Evolutionary conservation across 2,329 filamentous ascomycete species (phyloP), one percentile per base, ranked within the genome.

Genomic region (Nigrospora osmanthi): DNA sequence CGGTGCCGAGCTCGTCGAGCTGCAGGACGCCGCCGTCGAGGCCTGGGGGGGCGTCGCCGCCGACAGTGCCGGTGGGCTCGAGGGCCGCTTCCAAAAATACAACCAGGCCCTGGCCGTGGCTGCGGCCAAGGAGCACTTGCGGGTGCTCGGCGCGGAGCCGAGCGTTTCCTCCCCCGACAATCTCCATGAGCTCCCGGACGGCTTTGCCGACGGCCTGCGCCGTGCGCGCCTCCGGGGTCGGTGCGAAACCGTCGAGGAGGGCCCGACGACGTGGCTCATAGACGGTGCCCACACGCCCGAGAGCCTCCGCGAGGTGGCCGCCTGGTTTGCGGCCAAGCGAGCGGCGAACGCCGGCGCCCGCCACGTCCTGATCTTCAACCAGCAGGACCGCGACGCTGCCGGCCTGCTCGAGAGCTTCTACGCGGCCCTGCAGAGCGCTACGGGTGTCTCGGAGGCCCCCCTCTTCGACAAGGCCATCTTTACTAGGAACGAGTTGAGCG

Each of bases 221-320:
- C 60, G 73, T 43, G 85, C 88, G 1, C 76, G 72, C 3, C 77
- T 90, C 52, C 76, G 85, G 36, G 42, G 42, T 17, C 16, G 42
- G 14, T 44, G 42, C 35, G 42, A 44, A 13, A 44, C 42, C 35
- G 35, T 30, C 12, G 16, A 14, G 90, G 90, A 1, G 76, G 63
- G 65, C 3, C 69, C 73, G 28, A 63, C 87, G 11, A 73, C 73
- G 14, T 95, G 90, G 89, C 81, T 85, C 52, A 79, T 95, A 14
- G 90, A 96, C 56, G 89, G 90, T 3, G 90, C 87, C 2, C 90
- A 96, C 60, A 96, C 90, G 0, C 71, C 82, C 17, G 89, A 95
- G 54, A 94, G 88, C 54, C 80, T 96, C 50, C 74, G 80, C 43
- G 75, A 87, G 36, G 85, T 86, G 11, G 87, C 81, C 3, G 72